Percentiles rank a stretch among this genome's conserved stretches.
phyloP scores from a whole-genome alignment of 495 filamentous ascomycete species.

The Lasiosphaeria ovina region DNA sequence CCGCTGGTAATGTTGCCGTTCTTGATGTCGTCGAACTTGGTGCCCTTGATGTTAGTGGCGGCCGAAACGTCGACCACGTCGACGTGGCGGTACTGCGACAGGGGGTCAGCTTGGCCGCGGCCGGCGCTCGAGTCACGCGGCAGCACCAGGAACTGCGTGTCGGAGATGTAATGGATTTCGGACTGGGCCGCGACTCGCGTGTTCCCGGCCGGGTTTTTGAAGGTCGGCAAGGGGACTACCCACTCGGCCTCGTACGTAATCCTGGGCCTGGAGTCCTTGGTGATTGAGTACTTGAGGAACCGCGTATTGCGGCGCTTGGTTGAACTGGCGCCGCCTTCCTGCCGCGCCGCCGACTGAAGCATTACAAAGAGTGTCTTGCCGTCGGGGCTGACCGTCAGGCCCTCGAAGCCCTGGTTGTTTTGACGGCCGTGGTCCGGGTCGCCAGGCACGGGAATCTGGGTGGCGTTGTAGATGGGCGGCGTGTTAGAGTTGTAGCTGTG shows the following conservation, averaged over 20 bases:
- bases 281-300: slow-evolving; percentile 55
- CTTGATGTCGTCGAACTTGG: slow-evolving; percentile 48
- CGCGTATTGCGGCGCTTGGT: slow-evolving; percentile 53
- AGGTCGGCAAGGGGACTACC: slow-evolving; percentile 65
- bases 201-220: slow-evolving; percentile 38
- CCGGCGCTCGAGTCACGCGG: slow-evolving; percentile 65
- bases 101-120: slow-evolving; percentile 50
- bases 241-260: slow-evolving; percentile 58
- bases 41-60: slow-evolving; percentile 65
- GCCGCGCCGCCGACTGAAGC: slow-evolving; percentile 64
- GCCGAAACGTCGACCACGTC: slow-evolving; percentile 67
- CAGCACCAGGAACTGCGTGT: slow-evolving; percentile 66
- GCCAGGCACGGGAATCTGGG: slow-evolving; percentile 35
- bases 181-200: slow-evolving; percentile 63
- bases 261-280: slow-evolving; percentile 11
- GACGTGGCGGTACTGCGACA: slow-evolving; percentile 66
- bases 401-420: slow-evolving; percentile 77
- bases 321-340: slow-evolving; percentile 51
- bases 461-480: slow-evolving; percentile 59
- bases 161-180: slow-evolving; percentile 66
- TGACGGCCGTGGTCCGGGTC: slow-evolving; percentile 63
- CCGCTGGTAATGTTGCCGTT: slow-evolving; percentile 28
- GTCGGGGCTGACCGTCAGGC: slow-evolving; percentile 61
- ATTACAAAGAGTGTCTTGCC: slow-evolving; percentile 66
- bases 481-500: slow-evolving; percentile 40